Evolutionary conservation across 148 eudicot genomes (phyloP).

Genomic region (Pharnaceum exiguum): DNA sequence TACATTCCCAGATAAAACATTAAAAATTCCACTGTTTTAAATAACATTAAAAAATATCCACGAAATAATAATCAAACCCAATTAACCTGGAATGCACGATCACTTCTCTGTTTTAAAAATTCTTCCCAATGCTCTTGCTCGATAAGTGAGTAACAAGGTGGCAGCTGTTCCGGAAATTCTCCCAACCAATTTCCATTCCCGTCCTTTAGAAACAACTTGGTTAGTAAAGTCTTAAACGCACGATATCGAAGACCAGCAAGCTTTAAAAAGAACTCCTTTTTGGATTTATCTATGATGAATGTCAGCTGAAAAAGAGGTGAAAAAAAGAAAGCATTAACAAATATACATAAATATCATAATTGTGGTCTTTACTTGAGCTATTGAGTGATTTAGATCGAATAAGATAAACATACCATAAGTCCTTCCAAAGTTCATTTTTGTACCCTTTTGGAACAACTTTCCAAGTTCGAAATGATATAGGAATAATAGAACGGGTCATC

Average conservation of each 20-base stretch:
- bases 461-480: background rate
- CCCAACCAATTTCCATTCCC: slow-evolving; percentile 2
- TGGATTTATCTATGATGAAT: background rate
- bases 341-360: background rate
- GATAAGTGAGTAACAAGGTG: background rate
- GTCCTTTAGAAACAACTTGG: background rate
- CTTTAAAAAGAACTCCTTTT: background rate
- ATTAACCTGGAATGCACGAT: too few species aligned
- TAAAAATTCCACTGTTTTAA: too few species aligned
- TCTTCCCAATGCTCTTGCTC: slow-evolving; percentile 3
- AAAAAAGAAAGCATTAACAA: background rate
- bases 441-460: background rate
- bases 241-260: slow-evolving; percentile 5
- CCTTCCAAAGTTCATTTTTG: background rate
- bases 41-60: too few species aligned
- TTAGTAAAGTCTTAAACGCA: background rate
- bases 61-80: too few species aligned
- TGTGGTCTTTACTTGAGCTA: too few species aligned
- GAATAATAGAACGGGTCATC: slow-evolving; percentile 1
- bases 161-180: background rate
- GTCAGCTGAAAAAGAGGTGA: background rate
- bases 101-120: too few species aligned
- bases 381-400: too few species aligned
- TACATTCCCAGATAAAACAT: too few species aligned
- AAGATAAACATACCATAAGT: background rate